Evolutionary conservation across 345 rosid species (phyloP).

Genomic region (Capsella bursapastoris): DNA sequence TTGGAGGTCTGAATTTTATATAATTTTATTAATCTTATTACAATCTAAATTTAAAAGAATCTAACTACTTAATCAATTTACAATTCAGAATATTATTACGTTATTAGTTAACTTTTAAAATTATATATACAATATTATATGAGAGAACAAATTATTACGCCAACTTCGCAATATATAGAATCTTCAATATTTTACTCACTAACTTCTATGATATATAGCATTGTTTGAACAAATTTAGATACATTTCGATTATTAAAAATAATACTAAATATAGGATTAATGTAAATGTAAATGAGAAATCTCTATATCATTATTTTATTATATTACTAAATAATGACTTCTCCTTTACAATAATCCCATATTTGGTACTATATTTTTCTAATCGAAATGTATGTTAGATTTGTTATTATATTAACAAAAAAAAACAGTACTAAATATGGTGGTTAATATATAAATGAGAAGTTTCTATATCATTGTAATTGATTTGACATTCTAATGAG

Average conservation of each 20-base stretch:
- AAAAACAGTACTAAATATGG: neutral
- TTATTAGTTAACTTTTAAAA: neutral
- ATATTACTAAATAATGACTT: too few species aligned
- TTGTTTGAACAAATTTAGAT: neutral
- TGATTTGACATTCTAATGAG: slow-evolving; percentile 2
- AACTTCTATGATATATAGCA: neutral
- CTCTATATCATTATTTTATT: too few species aligned
- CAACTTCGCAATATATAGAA: neutral
- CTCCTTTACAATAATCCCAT: too few species aligned
- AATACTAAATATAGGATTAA: too few species aligned
- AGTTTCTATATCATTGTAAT: neutral
- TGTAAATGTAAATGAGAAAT: too few species aligned
- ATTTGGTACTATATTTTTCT: too few species aligned
- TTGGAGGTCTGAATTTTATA: slow-evolving; percentile 3
- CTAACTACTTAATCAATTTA: too few species aligned
- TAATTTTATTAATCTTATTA: neutral
- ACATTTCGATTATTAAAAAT: neutral
- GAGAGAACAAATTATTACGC: neutral
- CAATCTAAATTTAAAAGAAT: neutral
- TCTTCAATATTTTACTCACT: neutral
- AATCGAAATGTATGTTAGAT: too few species aligned
- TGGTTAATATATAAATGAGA: neutral
- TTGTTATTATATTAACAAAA: too few species aligned
- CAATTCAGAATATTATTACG: neutral
- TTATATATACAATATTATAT: neutral